phyloP scores from a whole-genome alignment of 345 rosid genomes.

The sweet orange (Citrus sinensis) region DVS_A1.0 CM039164.1:24212501-24213000 shows the following conservation, averaged over 20 bases:
- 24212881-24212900: too few relatives aligned
- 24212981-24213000: too few relatives aligned
- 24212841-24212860: too few relatives aligned
- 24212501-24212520: not conserved
- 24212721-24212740: not conserved
- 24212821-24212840: too few relatives aligned
- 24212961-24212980: too few relatives aligned
- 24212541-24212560: not conserved
- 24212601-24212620: not conserved
- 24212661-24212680: not conserved
- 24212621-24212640: not conserved
- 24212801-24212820: too few relatives aligned
- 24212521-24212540: slow-evolving; percentile 13
- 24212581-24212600: not conserved
- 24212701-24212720: not conserved
- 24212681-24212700: not conserved
- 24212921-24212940: too few relatives aligned
- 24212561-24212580: not conserved
- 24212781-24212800: too few relatives aligned
- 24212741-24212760: not conserved
- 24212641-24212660: not conserved
- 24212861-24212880: too few relatives aligned
- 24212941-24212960: too few relatives aligned
- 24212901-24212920: too few relatives aligned
- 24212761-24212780: too few relatives aligned